Percentiles rank a stretch among this genome's conserved stretches.
Conservation (phyloP, 2,329 filamentous ascomycete species). For the Ophidiomyces ophidiicola region DNA sequence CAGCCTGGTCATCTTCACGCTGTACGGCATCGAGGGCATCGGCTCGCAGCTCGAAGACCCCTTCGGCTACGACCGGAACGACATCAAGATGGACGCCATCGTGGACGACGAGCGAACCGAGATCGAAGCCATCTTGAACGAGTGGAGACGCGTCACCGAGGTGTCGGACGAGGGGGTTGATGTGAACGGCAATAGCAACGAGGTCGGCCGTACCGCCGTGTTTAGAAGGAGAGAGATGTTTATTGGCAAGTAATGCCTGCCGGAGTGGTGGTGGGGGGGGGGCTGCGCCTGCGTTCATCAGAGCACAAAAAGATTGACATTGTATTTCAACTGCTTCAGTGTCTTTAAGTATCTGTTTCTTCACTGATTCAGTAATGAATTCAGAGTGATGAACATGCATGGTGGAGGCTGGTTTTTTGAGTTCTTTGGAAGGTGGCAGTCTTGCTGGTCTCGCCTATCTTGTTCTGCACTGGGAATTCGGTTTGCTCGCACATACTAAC, state of each 20-base stretch:
- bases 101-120: constrained; percentile 49
- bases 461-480: too few species aligned
- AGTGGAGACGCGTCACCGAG: constrained; percentile 39
- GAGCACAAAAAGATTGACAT: background rate
- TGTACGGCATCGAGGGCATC: constrained; percentile 54
- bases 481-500: too few species aligned
- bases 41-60: constrained; percentile 53
- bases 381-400: too few species aligned
- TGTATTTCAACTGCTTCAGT: background rate
- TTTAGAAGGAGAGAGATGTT: constrained; percentile 25
- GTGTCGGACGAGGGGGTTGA: constrained; percentile 15
- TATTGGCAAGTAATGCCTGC: constrained; percentile 16
- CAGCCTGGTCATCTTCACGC: constrained; percentile 48
- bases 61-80: constrained; percentile 53
- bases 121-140: constrained; percentile 45
- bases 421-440: too few species aligned
- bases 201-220: constrained; percentile 10
- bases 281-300: too few species aligned
- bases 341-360: background rate
- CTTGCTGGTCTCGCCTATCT: too few species aligned
- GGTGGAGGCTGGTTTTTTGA: too few species aligned
- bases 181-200: constrained; percentile 7
- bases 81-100: constrained; percentile 57
- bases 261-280: constrained; percentile 7
- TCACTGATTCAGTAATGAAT: too few species aligned